These are phyloP conservation scores for Aspergillus kassunensis DNA, from an alignment of 495 filamentous ascomycete genomes.

Conservation along the genomic window DNA sequence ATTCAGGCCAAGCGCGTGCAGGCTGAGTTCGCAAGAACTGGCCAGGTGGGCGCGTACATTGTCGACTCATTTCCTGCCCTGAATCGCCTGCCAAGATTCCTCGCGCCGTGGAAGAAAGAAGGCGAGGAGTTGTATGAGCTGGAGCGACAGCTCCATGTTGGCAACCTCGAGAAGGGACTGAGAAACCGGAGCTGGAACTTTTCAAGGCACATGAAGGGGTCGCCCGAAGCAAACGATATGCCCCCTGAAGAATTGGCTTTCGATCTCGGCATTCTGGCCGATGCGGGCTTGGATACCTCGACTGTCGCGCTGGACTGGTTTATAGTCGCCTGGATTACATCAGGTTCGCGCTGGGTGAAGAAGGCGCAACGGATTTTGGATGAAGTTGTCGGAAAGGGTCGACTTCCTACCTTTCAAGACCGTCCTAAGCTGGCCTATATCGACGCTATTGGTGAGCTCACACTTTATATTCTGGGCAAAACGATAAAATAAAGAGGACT, in stretches of 20 bases:
- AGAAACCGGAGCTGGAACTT: slow-evolving; percentile 22
- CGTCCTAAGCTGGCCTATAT: slow-evolving; percentile 1
- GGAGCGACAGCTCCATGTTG: slow-evolving; percentile 13
- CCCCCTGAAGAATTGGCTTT: slow-evolving; percentile 28
- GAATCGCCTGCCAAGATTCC: slow-evolving; percentile 20
- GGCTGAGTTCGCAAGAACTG: slow-evolving; percentile 15
- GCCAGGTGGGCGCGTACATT: slow-evolving; percentile 22
- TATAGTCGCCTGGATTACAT: slow-evolving; percentile 18
- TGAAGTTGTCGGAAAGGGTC: not conserved
- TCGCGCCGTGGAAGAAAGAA: slow-evolving; percentile 28
- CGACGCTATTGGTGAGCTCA: not conserved
- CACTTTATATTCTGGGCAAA: too few species aligned
- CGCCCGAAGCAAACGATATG: slow-evolving; percentile 10
- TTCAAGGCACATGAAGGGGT: slow-evolving; percentile 16
- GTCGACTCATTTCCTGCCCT: slow-evolving; percentile 31
- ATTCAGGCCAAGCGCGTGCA: slow-evolving; percentile 3
- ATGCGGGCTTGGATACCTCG: slow-evolving; percentile 37
- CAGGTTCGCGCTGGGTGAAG: slow-evolving; percentile 27
- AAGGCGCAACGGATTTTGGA: slow-evolving; percentile 20
- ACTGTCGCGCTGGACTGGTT: slow-evolving; percentile 41
- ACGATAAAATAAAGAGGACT: too few species aligned
- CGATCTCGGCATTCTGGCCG: slow-evolving; percentile 32
- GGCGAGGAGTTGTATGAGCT: slow-evolving; percentile 8
- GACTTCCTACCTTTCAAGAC: slow-evolving; percentile 1
- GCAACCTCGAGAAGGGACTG: slow-evolving; percentile 10